Evolutionary conservation across 2,329 filamentous ascomycete species (phyloP).

Genomic region (Microdochium paspali): DNA sequence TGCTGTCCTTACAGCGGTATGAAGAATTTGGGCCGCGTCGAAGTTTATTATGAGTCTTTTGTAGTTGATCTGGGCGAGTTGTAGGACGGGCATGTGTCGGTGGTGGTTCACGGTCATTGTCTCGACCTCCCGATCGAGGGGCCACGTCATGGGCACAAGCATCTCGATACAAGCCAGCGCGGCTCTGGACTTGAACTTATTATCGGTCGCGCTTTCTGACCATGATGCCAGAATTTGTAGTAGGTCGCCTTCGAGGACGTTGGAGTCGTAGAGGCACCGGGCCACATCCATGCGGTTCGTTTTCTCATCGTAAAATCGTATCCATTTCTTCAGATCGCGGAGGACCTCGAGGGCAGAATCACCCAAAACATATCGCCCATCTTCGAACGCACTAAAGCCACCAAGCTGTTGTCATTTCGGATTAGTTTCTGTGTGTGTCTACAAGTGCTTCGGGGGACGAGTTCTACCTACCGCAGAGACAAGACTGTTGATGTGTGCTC

Average conservation of each 20-base stretch:
- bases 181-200: slow-evolving; percentile 67
- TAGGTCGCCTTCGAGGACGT: slow-evolving; percentile 82
- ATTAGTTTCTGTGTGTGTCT: not conserved
- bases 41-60: slow-evolving; percentile 84
- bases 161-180: slow-evolving; percentile 83
- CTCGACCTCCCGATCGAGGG: slow-evolving; percentile 67
- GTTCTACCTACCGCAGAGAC: slow-evolving; percentile 69
- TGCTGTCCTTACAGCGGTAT: slow-evolving; percentile 70
- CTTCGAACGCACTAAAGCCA: slow-evolving; percentile 69
- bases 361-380: slow-evolving; percentile 78
- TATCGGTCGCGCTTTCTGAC: slow-evolving; percentile 63
- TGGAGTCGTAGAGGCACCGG: slow-evolving; percentile 82
- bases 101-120: slow-evolving; percentile 90
- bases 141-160: slow-evolving; percentile 89
- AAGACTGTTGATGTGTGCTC: slow-evolving; percentile 86
- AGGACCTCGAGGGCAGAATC: slow-evolving; percentile 89
- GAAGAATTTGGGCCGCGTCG: slow-evolving; percentile 66
- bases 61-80: slow-evolving; percentile 80
- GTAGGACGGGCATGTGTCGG: slow-evolving; percentile 80
- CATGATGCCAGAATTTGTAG: slow-evolving; percentile 80
- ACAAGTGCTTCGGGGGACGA: too few relatives aligned
- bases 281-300: slow-evolving; percentile 91
- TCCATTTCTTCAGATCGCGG: slow-evolving; percentile 90
- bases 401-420: slow-evolving; percentile 52
- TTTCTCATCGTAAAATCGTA: slow-evolving; percentile 90